A percentile compares a stretch with the other conserved stretches of the same genome.
phyloP scores from a whole-genome alignment of 176 grass and related monocot species.

The Triticum aestivum region IWGSC_CS_RefSeq_v2.1 NC_057800.1:24286437-24286936 shows the following conservation, averaged over 20 bases:
- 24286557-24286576: slow-evolving; percentile 36
- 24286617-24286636: slow-evolving; percentile 30
- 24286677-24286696: neutral
- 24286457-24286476: slow-evolving; percentile 16
- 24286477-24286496: slow-evolving; percentile 20
- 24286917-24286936: neutral
- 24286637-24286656: slow-evolving; percentile 18
- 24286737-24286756: slow-evolving; percentile 32
- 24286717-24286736: slow-evolving; percentile 27
- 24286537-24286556: slow-evolving; percentile 24
- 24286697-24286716: slow-evolving; percentile 34
- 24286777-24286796: neutral
- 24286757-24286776: slow-evolving; percentile 4
- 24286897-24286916: neutral
- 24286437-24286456: neutral
- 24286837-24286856: neutral
- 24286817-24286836: neutral
- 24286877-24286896: no score
- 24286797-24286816: no score
- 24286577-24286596: slow-evolving; percentile 26
- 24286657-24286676: slow-evolving; percentile 31
- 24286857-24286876: neutral
- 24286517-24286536: slow-evolving; percentile 30
- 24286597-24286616: slow-evolving; percentile 27
- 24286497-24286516: slow-evolving; percentile 32